phyloP scores from a whole-genome alignment of 2,329 filamentous ascomycete genomes.

The Hymenoscyphus fructigenus region DNA sequence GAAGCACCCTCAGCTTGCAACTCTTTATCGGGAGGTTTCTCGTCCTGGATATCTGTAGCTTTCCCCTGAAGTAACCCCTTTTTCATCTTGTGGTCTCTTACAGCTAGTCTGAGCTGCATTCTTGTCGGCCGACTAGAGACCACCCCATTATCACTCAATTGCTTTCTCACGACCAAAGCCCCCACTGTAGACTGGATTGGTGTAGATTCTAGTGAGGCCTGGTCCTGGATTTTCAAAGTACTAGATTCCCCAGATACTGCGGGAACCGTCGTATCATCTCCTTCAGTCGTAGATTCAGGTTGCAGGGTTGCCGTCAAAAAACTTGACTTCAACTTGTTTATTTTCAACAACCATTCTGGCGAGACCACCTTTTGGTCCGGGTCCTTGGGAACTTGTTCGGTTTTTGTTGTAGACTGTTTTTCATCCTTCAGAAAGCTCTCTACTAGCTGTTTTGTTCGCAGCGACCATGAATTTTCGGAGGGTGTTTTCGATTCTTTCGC shows the following conservation, averaged over 20 bases:
- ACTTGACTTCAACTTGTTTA: background rate
- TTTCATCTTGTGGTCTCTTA: too few relatives aligned
- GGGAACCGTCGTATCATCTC: background rate
- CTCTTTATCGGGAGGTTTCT: background rate
- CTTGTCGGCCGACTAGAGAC: too few relatives aligned
- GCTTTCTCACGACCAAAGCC: too few relatives aligned
- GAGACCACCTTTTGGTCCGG: background rate
- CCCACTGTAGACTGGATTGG: too few relatives aligned
- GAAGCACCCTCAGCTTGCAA: background rate
- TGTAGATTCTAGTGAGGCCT: too few relatives aligned
- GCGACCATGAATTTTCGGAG: background rate
- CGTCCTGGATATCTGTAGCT: background rate
- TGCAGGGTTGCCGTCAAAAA: background rate
- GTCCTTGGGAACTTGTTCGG: background rate
- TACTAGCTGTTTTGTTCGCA: background rate
- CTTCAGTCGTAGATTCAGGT: background rate
- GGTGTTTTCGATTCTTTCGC: background rate
- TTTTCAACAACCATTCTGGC: background rate
- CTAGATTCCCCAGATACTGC: background rate
- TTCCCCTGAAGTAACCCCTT: background rate
- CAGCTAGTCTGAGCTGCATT: too few relatives aligned
- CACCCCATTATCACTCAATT: too few relatives aligned
- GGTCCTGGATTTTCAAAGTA: too few relatives aligned
- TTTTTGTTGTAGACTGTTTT: background rate
- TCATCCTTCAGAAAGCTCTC: background rate